These are phyloP conservation scores for Paracamarosporium sp. DNA, from an alignment of 2,329 filamentous ascomycete genomes.

Conservation along the genomic window DNA sequence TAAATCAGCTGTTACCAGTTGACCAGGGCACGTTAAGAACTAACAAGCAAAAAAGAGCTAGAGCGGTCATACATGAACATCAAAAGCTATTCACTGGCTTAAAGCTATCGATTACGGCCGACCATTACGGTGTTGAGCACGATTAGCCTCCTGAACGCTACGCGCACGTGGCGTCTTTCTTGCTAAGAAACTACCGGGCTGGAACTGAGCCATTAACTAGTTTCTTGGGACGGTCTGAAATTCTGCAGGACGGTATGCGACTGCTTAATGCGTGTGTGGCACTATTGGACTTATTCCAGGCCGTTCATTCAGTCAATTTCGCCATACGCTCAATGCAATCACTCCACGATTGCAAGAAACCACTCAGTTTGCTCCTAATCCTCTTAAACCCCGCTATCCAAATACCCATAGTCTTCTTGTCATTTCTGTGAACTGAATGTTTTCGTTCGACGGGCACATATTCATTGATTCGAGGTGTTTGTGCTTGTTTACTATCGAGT, in stretches of 20 bases:
- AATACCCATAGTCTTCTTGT: neutral
- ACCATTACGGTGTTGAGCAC: neutral
- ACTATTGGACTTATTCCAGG: neutral
- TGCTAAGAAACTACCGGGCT: neutral
- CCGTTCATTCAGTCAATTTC: neutral
- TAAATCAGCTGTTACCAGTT: too few relatives aligned
- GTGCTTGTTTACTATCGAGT: too few relatives aligned
- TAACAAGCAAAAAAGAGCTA: too few relatives aligned
- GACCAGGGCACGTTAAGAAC: too few relatives aligned
- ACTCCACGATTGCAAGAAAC: neutral
- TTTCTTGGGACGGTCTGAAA: neutral
- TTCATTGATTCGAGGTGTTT: too few relatives aligned
- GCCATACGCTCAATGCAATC: neutral
- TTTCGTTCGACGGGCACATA: too few relatives aligned
- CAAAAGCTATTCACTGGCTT: too few relatives aligned
- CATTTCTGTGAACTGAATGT: neutral
- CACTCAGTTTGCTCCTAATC: neutral
- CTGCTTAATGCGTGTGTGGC: neutral
- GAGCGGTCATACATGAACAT: too few relatives aligned
- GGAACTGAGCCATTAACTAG: neutral
- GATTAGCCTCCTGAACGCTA: neutral
- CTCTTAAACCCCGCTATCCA: neutral
- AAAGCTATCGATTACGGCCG: too few relatives aligned
- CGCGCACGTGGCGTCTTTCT: neutral
- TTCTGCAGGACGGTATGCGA: neutral